Base-by-base conservation (phyloP, 106 monocot genomes). In the Allium fistulosum region DNA sequence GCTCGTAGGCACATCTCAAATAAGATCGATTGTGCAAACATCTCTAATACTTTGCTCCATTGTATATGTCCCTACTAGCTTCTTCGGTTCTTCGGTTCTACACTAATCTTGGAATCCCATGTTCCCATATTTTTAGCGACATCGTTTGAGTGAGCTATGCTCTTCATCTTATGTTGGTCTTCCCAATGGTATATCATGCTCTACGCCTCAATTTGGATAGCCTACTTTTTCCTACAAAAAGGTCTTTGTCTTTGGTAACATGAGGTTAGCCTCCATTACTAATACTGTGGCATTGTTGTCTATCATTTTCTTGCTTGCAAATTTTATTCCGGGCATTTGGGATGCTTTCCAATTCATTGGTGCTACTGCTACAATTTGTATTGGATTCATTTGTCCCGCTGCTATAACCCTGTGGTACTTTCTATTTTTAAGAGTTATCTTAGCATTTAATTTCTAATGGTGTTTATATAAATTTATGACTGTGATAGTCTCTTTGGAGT, bases 311-410 rank as follows among this genome's bases (percentile, higher is more conserved):
- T 53, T 81, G 61, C 85, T 73, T 17, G 88, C 90, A 37, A 88
- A 79, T 67, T 95, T 91, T 59, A 76, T 95, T 48, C 90, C 90
- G 0, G 90, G 94, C 57, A 88, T 95, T 17, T 95, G 90, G 94
- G 94, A 95, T 79, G 94, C 85, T 47, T 95, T 95, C 65, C 91
- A 95, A 58, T 88, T 95, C 50, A 91, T 91, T 5, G 91, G 94
- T 51, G 94, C 94, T 7, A 91, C 94, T 46, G 88, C 91, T 65
- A 87, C 83, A 13, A 90, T 95, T 63, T 88, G 85, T 68, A 91
- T 95, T 57, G 91, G 81, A 0, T 95, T 88, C 70, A 91, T 95
- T 62, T 91, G 91, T 49, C 94, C 94, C 17, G 90, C 91, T n/a
- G 91, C 91, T 2, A 78, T 95, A 18, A 71, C 81, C 59, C 75